These are phyloP conservation scores for Fusarium pilosicola DNA, from an alignment of 2,329 filamentous ascomycete species.

Conservation along the genomic window DNA sequence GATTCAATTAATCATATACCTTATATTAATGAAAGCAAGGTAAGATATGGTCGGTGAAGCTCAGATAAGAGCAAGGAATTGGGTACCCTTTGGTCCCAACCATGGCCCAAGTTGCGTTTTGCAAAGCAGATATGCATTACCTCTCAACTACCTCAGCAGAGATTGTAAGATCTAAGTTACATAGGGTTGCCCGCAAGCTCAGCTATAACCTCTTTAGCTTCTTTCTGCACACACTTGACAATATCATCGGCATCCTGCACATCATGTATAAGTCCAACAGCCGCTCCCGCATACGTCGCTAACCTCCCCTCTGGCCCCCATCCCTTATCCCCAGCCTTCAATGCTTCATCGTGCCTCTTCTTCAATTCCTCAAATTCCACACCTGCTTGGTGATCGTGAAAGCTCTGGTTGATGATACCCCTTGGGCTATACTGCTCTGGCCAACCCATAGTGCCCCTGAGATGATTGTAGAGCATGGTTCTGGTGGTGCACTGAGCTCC, in stretches of 20 bases:
- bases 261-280: slow-evolving; percentile 55
- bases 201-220: slow-evolving; percentile 37
- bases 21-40: too few species aligned
- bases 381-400: slow-evolving; percentile 49
- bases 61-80: background rate
- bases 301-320: slow-evolving; percentile 60
- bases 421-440: slow-evolving; percentile 54
- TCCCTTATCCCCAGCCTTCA: slow-evolving; percentile 53
- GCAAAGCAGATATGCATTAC: background rate
- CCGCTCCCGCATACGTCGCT: slow-evolving; percentile 61
- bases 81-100: background rate
- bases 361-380: slow-evolving; percentile 58
- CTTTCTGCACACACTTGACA: slow-evolving; percentile 46
- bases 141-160: background rate
- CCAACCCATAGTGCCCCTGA: slow-evolving; percentile 54
- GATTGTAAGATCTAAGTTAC: background rate
- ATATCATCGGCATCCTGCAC: slow-evolving; percentile 54
- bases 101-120: background rate
- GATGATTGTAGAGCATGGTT: slow-evolving; percentile 57
- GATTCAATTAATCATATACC: background rate
- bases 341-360: slow-evolving; percentile 48
- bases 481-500: slow-evolving; percentile 53
- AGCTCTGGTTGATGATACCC: slow-evolving; percentile 52
- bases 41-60: background rate
- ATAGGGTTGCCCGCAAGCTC: background rate